A percentile compares a stretch with the other conserved stretches of the same genome.
These are phyloP conservation scores for Alisma plantagoaquatica DNA, from an alignment of 106 monocot genomes.

Conservation along the genomic window DNA sequence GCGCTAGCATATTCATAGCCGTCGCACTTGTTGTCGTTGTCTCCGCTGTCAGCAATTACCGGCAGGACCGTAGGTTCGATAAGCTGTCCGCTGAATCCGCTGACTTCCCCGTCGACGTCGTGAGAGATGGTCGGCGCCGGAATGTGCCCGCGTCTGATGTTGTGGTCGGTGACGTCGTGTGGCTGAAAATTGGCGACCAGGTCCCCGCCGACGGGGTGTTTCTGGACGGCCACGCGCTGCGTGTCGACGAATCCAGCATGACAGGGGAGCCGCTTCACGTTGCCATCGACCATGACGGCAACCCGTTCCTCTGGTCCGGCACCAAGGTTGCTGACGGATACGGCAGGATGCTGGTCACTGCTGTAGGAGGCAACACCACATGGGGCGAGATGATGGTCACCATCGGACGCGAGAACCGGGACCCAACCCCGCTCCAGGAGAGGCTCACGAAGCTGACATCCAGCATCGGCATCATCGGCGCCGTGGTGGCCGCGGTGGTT, in stretches of 20 bases:
- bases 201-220: constrained; percentile 45
- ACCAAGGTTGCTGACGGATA: too few species aligned
- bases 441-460: too few species aligned
- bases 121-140: constrained; percentile 18
- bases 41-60: constrained; percentile 36
- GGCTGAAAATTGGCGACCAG: constrained; percentile 37
- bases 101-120: constrained; percentile 18
- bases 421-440: too few species aligned
- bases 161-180: constrained; percentile 46
- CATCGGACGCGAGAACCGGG: too few species aligned
- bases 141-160: constrained; percentile 31
- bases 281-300: constrained; percentile 12
- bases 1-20: constrained; percentile 48
- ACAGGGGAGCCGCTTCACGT: constrained; percentile 36
- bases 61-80: constrained; percentile 27
- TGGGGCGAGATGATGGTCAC: too few species aligned
- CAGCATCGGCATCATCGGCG: too few species aligned
- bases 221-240: constrained; percentile 27
- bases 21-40: constrained; percentile 34
- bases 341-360: too few species aligned
- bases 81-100: constrained; percentile 16
- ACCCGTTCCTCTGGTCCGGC: constrained; percentile 41
- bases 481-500: too few species aligned
- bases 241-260: constrained; percentile 50
- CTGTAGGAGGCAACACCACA: too few species aligned